Evolutionary conservation across 805 yeast genomes (phyloP).

Genomic region (Brettanomyces naardenensis): DNA sequence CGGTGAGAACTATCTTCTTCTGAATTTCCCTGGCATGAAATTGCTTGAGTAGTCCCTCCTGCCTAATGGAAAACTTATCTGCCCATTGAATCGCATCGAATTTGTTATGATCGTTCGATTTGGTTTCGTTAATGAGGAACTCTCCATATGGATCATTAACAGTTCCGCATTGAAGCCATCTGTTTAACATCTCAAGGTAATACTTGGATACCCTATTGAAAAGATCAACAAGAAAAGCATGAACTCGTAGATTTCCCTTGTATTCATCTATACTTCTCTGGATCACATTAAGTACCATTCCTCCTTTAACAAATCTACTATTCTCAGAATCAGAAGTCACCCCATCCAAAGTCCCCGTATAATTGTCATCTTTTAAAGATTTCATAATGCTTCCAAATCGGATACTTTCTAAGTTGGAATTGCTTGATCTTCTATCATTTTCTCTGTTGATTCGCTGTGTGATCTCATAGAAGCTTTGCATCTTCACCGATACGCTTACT

Average conservation of each 20-base stretch:
- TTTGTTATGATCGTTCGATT: constrained; percentile 5
- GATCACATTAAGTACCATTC: constrained; percentile 55
- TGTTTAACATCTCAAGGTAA: constrained; percentile 60
- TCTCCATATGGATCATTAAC: constrained; percentile 77
- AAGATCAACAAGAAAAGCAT: constrained; percentile 42
- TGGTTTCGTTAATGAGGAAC: constrained; percentile 54
- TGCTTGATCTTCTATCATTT: constrained; percentile 31
- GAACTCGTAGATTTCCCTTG: constrained; percentile 58
- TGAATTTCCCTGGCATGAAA: constrained; percentile 47
- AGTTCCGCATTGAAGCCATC: constrained; percentile 74
- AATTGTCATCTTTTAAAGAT: constrained; percentile 32
- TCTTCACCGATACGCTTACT: constrained; percentile 25
- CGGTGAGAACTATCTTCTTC: constrained; percentile 66
- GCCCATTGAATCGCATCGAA: constrained; percentile 60
- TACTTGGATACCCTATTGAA: constrained; percentile 52
- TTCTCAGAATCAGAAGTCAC: constrained; percentile 43
- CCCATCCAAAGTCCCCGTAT: constrained; percentile 40
- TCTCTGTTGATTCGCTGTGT: constrained; percentile 42
- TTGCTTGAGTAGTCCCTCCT: constrained; percentile 68
- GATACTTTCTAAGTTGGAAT: constrained; percentile 21
- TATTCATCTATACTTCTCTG: constrained; percentile 47
- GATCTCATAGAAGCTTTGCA: constrained; percentile 54
- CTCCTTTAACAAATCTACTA: constrained; percentile 66
- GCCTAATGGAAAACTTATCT: constrained; percentile 62
- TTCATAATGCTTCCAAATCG: constrained; percentile 25